Percentiles rank a stretch among this genome's conserved stretches.
Evolutionary conservation across 192 early-diverging fungal genomes (phyloP).

Genomic region (Backusella tuberculispora): DNA sequence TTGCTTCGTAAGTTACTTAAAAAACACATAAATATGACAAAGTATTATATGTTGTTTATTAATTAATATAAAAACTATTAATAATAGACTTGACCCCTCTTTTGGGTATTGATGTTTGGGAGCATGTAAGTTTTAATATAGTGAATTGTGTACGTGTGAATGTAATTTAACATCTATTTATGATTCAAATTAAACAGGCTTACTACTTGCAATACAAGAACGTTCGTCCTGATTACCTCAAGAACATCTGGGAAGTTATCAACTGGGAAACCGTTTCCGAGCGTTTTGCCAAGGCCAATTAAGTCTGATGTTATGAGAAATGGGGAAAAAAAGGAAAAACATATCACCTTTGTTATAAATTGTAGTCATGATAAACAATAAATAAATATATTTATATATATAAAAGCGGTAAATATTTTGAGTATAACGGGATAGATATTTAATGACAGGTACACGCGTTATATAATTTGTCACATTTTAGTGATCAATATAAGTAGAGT

Average conservation of each 20-base stretch:
- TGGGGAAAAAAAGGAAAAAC: neutral
- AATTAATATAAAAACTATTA: neutral
- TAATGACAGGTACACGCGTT: too few species aligned
- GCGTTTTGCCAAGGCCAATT: slow-evolving; percentile 75
- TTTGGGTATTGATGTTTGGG: slow-evolving; percentile 94
- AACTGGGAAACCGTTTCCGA: slow-evolving; percentile 97
- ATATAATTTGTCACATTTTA: too few species aligned
- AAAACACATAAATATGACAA: neutral
- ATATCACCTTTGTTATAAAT: neutral
- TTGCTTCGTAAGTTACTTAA: slow-evolving; percentile 41
- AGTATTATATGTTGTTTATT: neutral
- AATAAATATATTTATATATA: neutral
- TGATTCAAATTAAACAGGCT: slow-evolving; percentile 50
- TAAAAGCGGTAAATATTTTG: neutral
- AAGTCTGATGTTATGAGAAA: slow-evolving; percentile 20
- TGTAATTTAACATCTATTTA: slow-evolving; percentile 18
- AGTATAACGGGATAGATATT: neutral
- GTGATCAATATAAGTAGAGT: too few species aligned
- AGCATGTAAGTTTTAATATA: slow-evolving; percentile 62
- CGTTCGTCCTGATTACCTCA: slow-evolving; percentile 94
- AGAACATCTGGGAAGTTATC: slow-evolving; percentile 92
- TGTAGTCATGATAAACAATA: neutral
- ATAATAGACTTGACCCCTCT: slow-evolving; percentile 75
- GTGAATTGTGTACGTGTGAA: neutral
- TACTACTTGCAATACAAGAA: slow-evolving; percentile 99